Evolutionary conservation across 2,329 filamentous ascomycete species (phyloP).

Genomic region (Cladorrhinum sp.): DNA sequence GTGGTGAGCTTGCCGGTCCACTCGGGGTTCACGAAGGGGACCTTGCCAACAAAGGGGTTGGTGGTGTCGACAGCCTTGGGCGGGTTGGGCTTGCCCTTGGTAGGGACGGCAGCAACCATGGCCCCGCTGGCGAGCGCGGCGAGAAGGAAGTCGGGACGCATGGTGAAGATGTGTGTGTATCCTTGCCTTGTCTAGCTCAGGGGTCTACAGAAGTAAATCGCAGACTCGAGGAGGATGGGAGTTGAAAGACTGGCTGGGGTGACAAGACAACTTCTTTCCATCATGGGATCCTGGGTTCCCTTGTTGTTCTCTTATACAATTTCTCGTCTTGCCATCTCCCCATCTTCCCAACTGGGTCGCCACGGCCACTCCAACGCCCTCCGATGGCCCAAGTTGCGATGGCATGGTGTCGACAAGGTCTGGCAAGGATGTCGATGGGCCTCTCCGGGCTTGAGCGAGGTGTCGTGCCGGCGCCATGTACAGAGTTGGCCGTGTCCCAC

Average conservation of each 20-base stretch:
- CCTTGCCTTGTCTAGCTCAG: slow-evolving; percentile 2
- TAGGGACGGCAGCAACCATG: slow-evolving; percentile 21
- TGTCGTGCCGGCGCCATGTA: slow-evolving; percentile 13
- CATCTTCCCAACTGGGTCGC: not conserved
- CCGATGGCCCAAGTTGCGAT: slow-evolving; percentile 12
- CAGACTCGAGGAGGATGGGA: not conserved
- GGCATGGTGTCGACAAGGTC: not conserved
- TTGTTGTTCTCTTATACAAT: slow-evolving; percentile 2
- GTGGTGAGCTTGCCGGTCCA: slow-evolving; percentile 42
- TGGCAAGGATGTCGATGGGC: not conserved
- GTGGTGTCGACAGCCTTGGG: slow-evolving; percentile 12
- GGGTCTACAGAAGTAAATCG: slow-evolving; percentile 2
- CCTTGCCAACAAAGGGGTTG: slow-evolving; percentile 48
- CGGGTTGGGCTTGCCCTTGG: not conserved
- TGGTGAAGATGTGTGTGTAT: slow-evolving; percentile 6
- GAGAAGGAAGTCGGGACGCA: slow-evolving; percentile 22
- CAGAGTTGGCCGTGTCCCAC: slow-evolving; percentile 14
- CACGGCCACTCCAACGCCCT: not conserved
- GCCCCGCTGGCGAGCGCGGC: slow-evolving; percentile 23
- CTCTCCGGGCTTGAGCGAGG: slow-evolving; percentile 2
- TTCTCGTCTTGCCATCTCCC: not conserved
- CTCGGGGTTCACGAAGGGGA: slow-evolving; percentile 45
- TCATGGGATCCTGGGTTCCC: not conserved
- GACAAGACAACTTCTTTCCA: not conserved
- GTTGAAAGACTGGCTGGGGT: slow-evolving; percentile 8